Evolutionary conservation across 352 stramenopile species (phyloP), one percentile per base, ranked within the genome.

Genomic region (Phytopythium sindhum): DNA sequence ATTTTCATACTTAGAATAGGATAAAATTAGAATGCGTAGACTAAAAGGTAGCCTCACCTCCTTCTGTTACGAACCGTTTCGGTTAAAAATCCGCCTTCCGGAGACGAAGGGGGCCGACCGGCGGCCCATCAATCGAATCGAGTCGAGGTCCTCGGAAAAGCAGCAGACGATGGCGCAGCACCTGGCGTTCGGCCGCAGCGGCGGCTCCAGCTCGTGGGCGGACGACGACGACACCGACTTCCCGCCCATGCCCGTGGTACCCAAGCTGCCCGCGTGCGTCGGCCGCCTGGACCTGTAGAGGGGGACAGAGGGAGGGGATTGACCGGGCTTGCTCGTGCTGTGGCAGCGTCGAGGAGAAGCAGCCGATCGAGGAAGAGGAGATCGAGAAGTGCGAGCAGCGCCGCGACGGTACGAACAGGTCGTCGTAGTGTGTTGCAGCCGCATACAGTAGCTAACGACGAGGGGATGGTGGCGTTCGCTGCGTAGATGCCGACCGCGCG

Each of bases 211-310:
- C 73, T 92, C 83, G 23, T 95, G 86, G 86, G 86, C 86, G 56
- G 86, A 95, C 54, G 86, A 94, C 52, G 86, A 95, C 58, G 84
- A 91, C 60, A 57, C 74, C 37, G 84, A 93, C 61, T 57, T 78
- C 28, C 69, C 76, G 68, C 78, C 77, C 12, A 66, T 89, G 21
- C 73, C 76, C 15, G 67, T 74, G 12, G 52, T 63, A 23, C 69
- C 69, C 26, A 81, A 83, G 62, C 70, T 88, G 23, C 58, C 67
- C 53, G 74, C 78, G 81, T 90, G 68, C 60, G 78, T 54, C 65
- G 24, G 5, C 15, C 26, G 42, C 33, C 54, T n/a, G 29, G 29
- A 35, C 26, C n/a, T 57, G 24, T 17, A 54, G 37, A 48, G 24
- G 24, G 6, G 21, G 8, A 23, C 6, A 39, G 60, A 58, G n/a